phyloP scores from a whole-genome alignment of 257 asterid genomes.

The Osmanthus fragrans region DNA sequence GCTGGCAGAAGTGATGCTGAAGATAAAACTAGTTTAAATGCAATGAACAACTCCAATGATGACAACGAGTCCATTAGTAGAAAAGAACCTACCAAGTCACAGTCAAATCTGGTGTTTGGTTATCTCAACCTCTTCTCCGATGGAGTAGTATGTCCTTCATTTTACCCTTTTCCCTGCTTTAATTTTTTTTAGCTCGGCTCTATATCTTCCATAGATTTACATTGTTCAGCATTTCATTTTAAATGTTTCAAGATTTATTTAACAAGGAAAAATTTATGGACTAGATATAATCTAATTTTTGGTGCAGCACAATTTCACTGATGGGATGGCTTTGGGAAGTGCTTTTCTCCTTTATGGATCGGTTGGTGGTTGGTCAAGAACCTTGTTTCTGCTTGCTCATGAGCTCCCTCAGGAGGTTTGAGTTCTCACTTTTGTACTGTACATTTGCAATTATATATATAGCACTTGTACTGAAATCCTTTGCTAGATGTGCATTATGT shows the following conservation, averaged over 20 bases:
- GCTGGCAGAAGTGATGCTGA: conserved; percentile 37
- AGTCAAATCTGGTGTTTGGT: conserved; percentile 86
- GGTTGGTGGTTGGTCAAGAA: conserved; percentile 99
- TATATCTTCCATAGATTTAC: conserved; percentile 8
- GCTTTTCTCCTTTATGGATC: conserved; percentile 97
- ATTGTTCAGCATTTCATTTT: conserved; percentile 10
- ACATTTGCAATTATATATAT: neutral
- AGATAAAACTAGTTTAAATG: conserved; percentile 30
- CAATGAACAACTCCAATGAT: conserved; percentile 37
- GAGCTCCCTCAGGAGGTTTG: conserved; percentile 99
- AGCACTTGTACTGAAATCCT: neutral
- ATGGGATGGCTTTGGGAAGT: conserved; percentile 99
- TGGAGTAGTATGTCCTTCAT: conserved; percentile 76
- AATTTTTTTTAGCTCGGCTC: neutral
- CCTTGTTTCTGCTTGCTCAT: conserved; percentile 92
- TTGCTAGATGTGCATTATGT: neutral
- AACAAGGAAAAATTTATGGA: conserved; percentile 16
- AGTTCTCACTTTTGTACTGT: conserved; percentile 13
- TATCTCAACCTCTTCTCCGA: conserved; percentile 95
- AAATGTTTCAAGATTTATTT: conserved; percentile 15
- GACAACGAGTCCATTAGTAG: conserved; percentile 19
- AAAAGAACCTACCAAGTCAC: conserved; percentile 52
- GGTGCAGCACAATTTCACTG: conserved; percentile 95
- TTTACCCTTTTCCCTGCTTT: conserved; percentile 1
- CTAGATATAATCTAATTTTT: conserved; percentile 17